phyloP scores from a whole-genome alignment of 306 rosid genomes.

The Begonia peltatifolia region DNA sequence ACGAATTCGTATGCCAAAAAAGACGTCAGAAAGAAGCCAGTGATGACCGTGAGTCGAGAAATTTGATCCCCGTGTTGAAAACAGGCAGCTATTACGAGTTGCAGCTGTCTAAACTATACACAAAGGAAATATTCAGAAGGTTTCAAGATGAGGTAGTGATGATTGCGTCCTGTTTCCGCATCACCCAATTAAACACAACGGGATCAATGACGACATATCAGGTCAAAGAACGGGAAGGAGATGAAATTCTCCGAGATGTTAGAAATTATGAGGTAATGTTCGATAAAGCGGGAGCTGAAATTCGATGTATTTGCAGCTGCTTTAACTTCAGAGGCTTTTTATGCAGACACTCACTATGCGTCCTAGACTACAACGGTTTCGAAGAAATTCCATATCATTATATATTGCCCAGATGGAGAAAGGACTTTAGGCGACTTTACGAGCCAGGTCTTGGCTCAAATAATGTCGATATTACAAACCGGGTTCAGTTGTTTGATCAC shows the following conservation, averaged over 20 bases:
- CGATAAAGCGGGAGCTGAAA: conserved; percentile 65
- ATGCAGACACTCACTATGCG: conserved; percentile 74
- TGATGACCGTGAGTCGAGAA: conserved; percentile 56
- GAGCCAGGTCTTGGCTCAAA: conserved; percentile 52
- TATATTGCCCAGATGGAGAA: conserved; percentile 80
- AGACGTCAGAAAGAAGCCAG: conserved; percentile 47
- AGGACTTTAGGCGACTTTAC: conserved; percentile 67
- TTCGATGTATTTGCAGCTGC: conserved; percentile 75
- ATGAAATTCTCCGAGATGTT: conserved; percentile 29
- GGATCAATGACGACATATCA: conserved; percentile 46
- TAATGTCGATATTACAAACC: conserved; percentile 62
- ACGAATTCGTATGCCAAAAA: conserved; percentile 38
- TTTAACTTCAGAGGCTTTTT: conserved; percentile 82
- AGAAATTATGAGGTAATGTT: conserved; percentile 56
- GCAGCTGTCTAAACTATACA: conserved; percentile 67
- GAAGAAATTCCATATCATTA: conserved; percentile 82
- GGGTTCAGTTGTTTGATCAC: conserved; percentile 94
- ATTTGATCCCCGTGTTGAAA: conserved; percentile 37
- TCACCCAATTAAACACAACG: conserved; percentile 48
- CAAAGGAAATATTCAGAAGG: conserved; percentile 57
- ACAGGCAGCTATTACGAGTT: conserved; percentile 61
- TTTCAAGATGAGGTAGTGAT: conserved; percentile 67
- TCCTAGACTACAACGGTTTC: conserved; percentile 65
- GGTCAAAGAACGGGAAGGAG: conserved; percentile 52
- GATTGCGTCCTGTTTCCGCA: conserved; percentile 60